These are phyloP conservation scores for Inonotus obliquus DNA, from an alignment of 1,284 basidiomycete genomes.

Conservation along the genomic window DNA sequence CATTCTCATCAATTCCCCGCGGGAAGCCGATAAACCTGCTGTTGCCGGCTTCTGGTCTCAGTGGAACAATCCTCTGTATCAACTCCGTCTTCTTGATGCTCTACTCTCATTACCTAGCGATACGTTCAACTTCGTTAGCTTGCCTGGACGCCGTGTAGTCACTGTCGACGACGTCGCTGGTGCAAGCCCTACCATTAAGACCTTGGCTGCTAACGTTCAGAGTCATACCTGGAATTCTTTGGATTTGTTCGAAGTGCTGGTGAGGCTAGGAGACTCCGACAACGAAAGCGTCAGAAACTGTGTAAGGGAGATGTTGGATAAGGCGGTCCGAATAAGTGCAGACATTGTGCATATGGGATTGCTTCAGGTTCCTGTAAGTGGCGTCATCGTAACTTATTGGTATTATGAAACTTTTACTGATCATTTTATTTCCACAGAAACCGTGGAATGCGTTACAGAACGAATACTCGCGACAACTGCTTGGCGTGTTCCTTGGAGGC, in stretches of 20 bases:
- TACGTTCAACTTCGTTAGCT: conserved; percentile 85
- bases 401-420: conserved; percentile 14
- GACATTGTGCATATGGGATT: conserved; percentile 94
- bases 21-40: conserved; percentile 66
- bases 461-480: conserved; percentile 82
- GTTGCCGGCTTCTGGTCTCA: conserved; percentile 77
- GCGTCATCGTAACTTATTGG: not conserved
- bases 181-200: conserved; percentile 83
- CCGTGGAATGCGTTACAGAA: conserved; percentile 85
- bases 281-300: conserved; percentile 65
- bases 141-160: conserved; percentile 78
- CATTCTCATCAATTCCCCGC: conserved; percentile 68
- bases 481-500: conserved; percentile 88
- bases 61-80: conserved; percentile 85
- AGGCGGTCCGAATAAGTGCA: conserved; percentile 88
- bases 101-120: conserved; percentile 85
- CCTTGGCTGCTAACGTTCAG: conserved; percentile 81
- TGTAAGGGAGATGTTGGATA: conserved; percentile 87
- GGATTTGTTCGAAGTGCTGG: conserved; percentile 87
- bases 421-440: conserved; percentile 44
- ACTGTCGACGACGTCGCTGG: conserved; percentile 81
- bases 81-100: conserved; percentile 84
- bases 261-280: conserved; percentile 70
- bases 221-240: conserved; percentile 92
- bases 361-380: conserved; percentile 81